Percentiles rank a stretch among this genome's conserved stretches.
Conservation (phyloP, 345 rosid species). For the Eucalyptus sp. region DNA sequence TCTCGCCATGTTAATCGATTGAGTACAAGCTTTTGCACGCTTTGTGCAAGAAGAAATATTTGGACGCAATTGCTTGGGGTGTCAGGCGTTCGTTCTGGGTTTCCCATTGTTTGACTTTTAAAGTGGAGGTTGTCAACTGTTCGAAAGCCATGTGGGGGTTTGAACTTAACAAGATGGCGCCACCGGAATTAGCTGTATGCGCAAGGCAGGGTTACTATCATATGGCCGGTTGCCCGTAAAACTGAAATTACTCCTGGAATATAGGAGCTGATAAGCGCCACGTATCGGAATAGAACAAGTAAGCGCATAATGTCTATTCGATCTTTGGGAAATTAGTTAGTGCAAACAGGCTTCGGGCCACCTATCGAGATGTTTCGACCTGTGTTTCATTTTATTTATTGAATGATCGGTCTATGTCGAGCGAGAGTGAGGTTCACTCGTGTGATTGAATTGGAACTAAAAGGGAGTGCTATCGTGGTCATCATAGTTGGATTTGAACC, state of each 20-base stretch:
- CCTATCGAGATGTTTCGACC: neutral
- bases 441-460: neutral
- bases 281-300: neutral
- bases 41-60: neutral
- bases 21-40: neutral
- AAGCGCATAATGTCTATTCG: neutral
- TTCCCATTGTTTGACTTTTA: neutral
- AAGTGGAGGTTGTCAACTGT: neutral
- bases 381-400: neutral
- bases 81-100: neutral
- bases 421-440: neutral
- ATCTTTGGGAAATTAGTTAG: neutral
- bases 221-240: neutral
- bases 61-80: neutral
- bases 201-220: neutral
- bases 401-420: neutral
- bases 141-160: neutral
- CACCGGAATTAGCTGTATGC: neutral
- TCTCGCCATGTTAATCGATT: neutral
- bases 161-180: slow-evolving; percentile 6
- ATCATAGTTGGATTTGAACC: neutral
- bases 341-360: neutral
- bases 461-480: neutral
- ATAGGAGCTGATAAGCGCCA: neutral
- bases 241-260: neutral